Evolutionary conservation across 2,329 filamentous ascomycete species (phyloP), one percentile per base, ranked within the genome.

Genomic region (Aspergillus ibericus): DNA sequence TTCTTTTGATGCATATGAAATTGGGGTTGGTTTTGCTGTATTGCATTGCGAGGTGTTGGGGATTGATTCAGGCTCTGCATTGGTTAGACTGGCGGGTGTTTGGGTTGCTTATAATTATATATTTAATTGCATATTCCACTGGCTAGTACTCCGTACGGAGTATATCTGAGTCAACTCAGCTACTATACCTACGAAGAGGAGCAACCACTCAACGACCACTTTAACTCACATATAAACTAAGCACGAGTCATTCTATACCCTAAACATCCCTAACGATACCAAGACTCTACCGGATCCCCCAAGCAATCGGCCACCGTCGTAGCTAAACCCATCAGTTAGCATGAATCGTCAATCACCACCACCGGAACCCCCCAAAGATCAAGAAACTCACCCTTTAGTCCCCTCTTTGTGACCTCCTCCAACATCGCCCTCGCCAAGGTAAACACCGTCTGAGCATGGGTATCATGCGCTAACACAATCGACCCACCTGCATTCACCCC

Each of bases 251-350:
- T 18, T 25, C 49, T 16, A 52, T 29, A 18, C 2, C n/a, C 16
- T 8, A 5, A 12, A 18, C 34, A 15, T 6, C 13, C 13, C 32
- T 56, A 62, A 35, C 74, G 71, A 65, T 86, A 86, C 84, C 83
- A 86, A 61, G n/a, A n/a, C n/a, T n/a, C n/a, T n/a, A 80, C 78
- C 15, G 82, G 70, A 57, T 87, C 83, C 0, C 79, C 80, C 15
- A 87, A 75, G 58, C 85, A 87, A 59, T 85, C 81, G 0, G 83
- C 85, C 4, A 86, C 80, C 1, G 83, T 83, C 27, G 83, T 82
- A 44, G 80, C 78, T 68, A 66, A 63, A 58, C 16, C 1, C 2
- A 50, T 48, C 34, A 55, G 42, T 54, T n/a, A 52, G 27, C 42
- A 57, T 56, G 46, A 20, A 7, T 15, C 38, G 36, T 9, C 20